These are phyloP conservation scores for Cladosporium oxysporum DNA, from an alignment of 2,329 filamentous ascomycete species.

Conservation along the genomic window DNA sequence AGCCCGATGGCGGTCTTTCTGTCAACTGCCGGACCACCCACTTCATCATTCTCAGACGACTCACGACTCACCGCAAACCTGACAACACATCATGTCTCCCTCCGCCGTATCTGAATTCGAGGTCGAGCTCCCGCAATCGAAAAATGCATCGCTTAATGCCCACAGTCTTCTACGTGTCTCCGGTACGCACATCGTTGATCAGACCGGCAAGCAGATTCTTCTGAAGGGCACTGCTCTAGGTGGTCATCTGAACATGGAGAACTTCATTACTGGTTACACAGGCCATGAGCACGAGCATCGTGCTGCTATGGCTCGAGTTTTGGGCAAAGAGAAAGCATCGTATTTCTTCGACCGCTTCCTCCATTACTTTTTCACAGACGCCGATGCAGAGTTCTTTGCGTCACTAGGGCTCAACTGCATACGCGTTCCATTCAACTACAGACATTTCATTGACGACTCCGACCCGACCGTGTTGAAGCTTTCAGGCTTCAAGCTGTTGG, in stretches of 20 bases:
- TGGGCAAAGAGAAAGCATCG: constrained; percentile 58
- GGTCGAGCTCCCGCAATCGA: too few species aligned
- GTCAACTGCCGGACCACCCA: too few species aligned
- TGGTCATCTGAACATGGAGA: constrained; percentile 45
- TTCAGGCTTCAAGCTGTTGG: constrained; percentile 52
- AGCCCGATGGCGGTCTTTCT: not conserved
- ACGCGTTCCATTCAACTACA: constrained; percentile 62
- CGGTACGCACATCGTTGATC: constrained; percentile 48
- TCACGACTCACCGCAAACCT: too few species aligned
- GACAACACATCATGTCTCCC: too few species aligned
- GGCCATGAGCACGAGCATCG: constrained; percentile 62
- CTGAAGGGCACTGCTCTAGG: constrained; percentile 44
- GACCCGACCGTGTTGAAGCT: constrained; percentile 40
- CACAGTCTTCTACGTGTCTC: constrained; percentile 42
- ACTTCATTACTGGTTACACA: constrained; percentile 65
- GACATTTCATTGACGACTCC: constrained; percentile 55
- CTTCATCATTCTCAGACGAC: too few species aligned
- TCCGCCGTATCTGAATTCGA: too few species aligned
- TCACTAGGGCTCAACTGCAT: constrained; percentile 59
- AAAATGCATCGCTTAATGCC: too few species aligned
- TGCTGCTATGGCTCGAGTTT: constrained; percentile 53
- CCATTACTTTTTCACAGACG: constrained; percentile 60
- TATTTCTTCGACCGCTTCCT: constrained; percentile 62
- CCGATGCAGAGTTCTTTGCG: constrained; percentile 60
- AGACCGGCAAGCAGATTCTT: constrained; percentile 46